Evolutionary conservation across 2,329 filamentous ascomycete genomes (phyloP).

Genomic region (Talaromyces marneffei): DNA sequence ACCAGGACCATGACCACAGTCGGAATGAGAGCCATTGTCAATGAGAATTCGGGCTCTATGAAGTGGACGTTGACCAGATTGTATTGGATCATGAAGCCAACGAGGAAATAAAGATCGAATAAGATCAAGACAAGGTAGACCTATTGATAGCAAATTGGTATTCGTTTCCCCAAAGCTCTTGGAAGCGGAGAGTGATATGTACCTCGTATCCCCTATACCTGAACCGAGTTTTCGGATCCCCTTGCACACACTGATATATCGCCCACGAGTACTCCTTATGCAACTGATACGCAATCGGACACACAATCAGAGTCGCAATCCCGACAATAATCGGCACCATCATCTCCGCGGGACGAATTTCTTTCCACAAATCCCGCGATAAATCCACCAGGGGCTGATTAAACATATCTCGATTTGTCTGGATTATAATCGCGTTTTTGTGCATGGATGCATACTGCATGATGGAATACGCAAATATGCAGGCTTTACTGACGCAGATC

Average conservation of each 20-base stretch:
- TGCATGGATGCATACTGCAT: neutral
- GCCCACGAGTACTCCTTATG: slow-evolving; percentile 1
- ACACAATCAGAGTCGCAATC: neutral
- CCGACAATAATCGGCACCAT: neutral
- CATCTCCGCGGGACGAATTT: neutral
- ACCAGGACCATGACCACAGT: neutral
- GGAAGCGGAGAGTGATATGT: neutral
- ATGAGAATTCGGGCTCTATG: neutral
- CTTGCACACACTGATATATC: slow-evolving; percentile 1
- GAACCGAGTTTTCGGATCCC: neutral
- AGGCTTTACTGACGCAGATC: neutral
- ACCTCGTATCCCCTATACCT: neutral
- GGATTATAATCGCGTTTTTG: neutral
- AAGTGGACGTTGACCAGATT: neutral
- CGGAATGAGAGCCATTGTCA: neutral
- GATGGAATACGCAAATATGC: neutral
- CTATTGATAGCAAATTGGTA: neutral
- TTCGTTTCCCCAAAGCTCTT: neutral
- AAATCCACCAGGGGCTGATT: neutral
- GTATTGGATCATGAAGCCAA: neutral
- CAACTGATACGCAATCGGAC: neutral
- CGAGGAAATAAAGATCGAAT: neutral
- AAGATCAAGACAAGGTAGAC: neutral
- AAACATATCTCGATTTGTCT: neutral
- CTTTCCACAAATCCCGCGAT: neutral